Evolutionary conservation across 495 filamentous ascomycete genomes (phyloP), one percentile per base, ranked within the genome.

Genomic region (Podospora anserina): DNA sequence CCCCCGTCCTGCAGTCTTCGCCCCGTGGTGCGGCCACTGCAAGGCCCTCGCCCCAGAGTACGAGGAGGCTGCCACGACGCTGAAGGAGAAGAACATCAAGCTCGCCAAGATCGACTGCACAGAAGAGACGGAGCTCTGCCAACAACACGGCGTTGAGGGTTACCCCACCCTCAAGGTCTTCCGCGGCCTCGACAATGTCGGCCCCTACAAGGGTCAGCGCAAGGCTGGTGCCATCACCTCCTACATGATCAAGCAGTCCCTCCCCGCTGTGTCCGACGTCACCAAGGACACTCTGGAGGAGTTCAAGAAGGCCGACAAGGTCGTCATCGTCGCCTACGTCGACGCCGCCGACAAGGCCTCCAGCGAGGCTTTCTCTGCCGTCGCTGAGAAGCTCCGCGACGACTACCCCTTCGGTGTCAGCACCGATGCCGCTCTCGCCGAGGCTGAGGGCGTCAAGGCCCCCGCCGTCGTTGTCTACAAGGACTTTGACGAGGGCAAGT

Each of bases 91-190:
- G 87, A 84, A 93, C 69, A 98, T 99, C 76, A 86, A 88, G 69
- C 78, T 99, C 60, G 93, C 86, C 73, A 98, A 99, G 87, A 85
- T 99, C 71, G 95, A 99, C 82, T 99, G 95, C 84, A 98, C 95
- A 74, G 93, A 88, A 72, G 92, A 99, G 84, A 83, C 90, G 67
- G 92, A 95, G 16, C 89, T 99, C 68, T 99, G 95, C 86, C 88
- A 92, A 80, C 81, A 86, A 69, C 92, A 90, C 72, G 93, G 92
- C 64, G 93, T 99, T 26, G 93, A 97, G 82, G 95, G 95, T 63
- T 99, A 98, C 83, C 95, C 95, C 28, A 99, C 95, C 65, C 85
- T 99, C 71, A 99, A 98, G 88, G 89, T 99, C 78, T 99, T 98
- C 92, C 94, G 95, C 69, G 95, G 95, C 65, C 82, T 82, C n/a